Conservation (phyloP, 2,329 filamentous ascomycete genomes). For the Monosporascus sp. region DNA sequence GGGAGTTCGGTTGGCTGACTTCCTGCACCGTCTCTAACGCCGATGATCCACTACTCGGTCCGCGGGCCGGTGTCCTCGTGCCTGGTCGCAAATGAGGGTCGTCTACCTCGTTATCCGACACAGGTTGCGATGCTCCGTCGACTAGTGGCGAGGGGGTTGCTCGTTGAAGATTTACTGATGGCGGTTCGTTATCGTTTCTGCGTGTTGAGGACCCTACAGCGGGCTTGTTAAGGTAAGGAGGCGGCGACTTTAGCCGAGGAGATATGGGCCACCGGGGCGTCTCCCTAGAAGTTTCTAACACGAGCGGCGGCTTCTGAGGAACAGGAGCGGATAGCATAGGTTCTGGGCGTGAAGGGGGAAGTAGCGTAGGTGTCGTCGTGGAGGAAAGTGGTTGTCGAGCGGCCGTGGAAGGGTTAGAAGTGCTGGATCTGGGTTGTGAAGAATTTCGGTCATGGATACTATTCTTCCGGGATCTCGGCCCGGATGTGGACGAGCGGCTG, state of each 20-base stretch:
- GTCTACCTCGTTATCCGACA: conserved; percentile 48
- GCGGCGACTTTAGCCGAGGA: conserved; percentile 71
- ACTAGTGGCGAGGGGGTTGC: conserved; percentile 41
- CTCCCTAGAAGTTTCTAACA: conserved; percentile 44
- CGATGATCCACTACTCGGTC: conserved; percentile 52
- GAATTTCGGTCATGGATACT: conserved; percentile 61
- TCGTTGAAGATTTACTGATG: conserved; percentile 48
- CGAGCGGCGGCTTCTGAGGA: conserved; percentile 55
- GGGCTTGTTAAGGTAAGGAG: conserved; percentile 48
- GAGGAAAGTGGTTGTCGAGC: conserved; percentile 64
- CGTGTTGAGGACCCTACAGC: conserved; percentile 25
- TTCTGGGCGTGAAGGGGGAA: conserved; percentile 52
- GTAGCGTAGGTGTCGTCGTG: conserved; percentile 60
- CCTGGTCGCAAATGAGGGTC: conserved; percentile 45
- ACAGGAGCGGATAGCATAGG: conserved; percentile 53
- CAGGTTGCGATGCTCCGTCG: conserved; percentile 29
- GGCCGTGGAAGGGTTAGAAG: conserved; percentile 53
- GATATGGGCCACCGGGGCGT: conserved; percentile 71
- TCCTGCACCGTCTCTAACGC: conserved; percentile 88
- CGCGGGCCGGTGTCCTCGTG: conserved; percentile 55
- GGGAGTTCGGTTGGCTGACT: conserved; percentile 71
- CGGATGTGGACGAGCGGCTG: conserved; percentile 23
- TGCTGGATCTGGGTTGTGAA: conserved; percentile 44
- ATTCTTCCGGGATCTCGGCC: conserved; percentile 56
- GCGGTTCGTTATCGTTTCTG: conserved; percentile 45